These are phyloP conservation scores for Arthrobotrys entomopaga DNA, from an alignment of 2,329 filamentous ascomycete species.

Conservation along the genomic window DNA sequence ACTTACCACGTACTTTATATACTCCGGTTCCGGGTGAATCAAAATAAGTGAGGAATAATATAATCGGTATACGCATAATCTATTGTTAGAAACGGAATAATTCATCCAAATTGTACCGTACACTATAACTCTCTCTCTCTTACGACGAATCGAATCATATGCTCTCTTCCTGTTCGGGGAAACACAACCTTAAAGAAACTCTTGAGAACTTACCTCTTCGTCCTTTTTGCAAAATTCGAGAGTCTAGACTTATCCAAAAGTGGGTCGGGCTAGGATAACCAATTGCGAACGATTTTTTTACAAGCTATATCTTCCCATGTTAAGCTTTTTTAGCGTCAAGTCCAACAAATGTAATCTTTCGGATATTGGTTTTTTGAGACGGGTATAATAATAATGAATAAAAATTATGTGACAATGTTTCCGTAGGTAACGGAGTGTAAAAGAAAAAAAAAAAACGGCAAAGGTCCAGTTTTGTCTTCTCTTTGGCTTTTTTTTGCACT, in stretches of 20 bases:
- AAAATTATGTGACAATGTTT: conserved; percentile 14
- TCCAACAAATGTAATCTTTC: conserved; percentile 4
- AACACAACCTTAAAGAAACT: neutral
- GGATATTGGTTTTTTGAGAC: neutral
- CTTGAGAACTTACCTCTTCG: too few species aligned
- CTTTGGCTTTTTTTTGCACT: neutral
- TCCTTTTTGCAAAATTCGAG: too few species aligned
- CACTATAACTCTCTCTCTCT: neutral
- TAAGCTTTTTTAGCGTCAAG: neutral
- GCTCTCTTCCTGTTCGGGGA: too few species aligned
- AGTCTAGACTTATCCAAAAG: too few species aligned
- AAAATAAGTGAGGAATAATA: neutral
- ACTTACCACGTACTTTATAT: neutral
- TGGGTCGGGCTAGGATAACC: too few species aligned
- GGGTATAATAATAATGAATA: conserved; percentile 53
- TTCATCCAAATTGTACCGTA: neutral
- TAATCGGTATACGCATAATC: too few species aligned
- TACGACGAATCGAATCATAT: neutral
- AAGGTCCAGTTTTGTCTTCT: neutral
- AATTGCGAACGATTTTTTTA: too few species aligned
- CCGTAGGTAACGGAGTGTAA: neutral
- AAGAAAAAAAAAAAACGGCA: neutral
- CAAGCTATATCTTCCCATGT: too few species aligned
- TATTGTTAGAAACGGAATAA: conserved; percentile 4
- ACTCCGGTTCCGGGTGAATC: neutral